These are phyloP conservation scores for Heliamphora pulchella DNA, from an alignment of 179 eudicot species.

Conservation along the genomic window DNA sequence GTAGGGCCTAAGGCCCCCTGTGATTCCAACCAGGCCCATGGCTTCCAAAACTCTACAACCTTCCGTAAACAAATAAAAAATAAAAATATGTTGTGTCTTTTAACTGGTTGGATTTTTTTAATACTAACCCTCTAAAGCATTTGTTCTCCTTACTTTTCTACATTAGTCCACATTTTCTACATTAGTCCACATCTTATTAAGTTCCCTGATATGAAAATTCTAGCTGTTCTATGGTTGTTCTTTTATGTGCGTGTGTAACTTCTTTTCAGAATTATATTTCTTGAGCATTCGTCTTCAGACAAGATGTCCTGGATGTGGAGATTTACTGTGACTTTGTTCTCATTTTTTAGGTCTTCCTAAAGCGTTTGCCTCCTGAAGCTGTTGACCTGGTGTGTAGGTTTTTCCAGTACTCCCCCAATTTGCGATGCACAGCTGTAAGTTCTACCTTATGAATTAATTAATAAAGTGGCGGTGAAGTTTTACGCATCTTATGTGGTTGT, in stretches of 20 bases:
- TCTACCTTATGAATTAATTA: neutral
- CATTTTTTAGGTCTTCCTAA: constrained; percentile 65
- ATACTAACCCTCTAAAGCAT: neutral
- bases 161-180: neutral
- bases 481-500: constrained; percentile 3
- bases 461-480: neutral
- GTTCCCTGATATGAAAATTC: neutral
- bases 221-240: neutral
- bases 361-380: constrained; percentile 89
- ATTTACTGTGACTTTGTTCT: constrained; percentile 7
- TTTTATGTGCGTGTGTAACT: neutral
- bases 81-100: neutral
- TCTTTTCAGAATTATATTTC: neutral
- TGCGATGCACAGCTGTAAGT: constrained; percentile 96
- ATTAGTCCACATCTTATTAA: constrained; percentile 2
- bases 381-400: constrained; percentile 85
- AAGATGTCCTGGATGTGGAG: neutral
- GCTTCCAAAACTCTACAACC: too few species aligned
- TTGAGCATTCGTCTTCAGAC: neutral
- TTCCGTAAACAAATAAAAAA: too few species aligned
- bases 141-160: too few species aligned
- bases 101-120: neutral
- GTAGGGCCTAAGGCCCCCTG: too few species aligned
- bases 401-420: constrained; percentile 86
- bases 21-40: too few species aligned